Percentiles rank a stretch among this genome's conserved stretches.
Evolutionary conservation across 257 asterid species (phyloP).

Genomic region (Gentiana dahurica): DNA sequence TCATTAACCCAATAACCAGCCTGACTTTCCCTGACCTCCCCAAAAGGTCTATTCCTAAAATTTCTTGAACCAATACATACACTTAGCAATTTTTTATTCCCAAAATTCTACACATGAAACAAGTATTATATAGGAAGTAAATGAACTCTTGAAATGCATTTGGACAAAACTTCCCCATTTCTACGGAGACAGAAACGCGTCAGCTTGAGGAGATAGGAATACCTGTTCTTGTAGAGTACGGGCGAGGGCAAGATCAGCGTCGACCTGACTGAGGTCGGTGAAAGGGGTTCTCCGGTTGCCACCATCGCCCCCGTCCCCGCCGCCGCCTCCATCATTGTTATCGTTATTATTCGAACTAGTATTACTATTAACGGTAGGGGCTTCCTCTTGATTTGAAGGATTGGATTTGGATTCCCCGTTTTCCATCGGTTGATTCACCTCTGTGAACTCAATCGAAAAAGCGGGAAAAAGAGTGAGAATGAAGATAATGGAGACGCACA

Average conservation of each 20-base stretch:
- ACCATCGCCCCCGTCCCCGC: constrained; percentile 25
- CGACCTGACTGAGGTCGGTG: constrained; percentile 83
- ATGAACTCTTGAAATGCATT: too few relatives aligned
- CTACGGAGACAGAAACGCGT: background rate
- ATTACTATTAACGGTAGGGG: constrained; percentile 10
- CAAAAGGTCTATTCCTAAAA: too few relatives aligned
- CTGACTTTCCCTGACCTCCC: too few relatives aligned
- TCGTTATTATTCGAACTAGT: background rate
- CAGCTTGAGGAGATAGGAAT: background rate
- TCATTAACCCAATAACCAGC: too few relatives aligned
- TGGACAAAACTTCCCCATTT: background rate
- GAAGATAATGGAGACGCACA: constrained; percentile 11
- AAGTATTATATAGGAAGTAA: too few relatives aligned
- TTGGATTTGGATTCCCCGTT: constrained; percentile 9
- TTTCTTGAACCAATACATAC: background rate
- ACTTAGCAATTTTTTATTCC: background rate
- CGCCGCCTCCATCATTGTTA: constrained; percentile 2
- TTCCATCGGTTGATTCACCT: constrained; percentile 11
- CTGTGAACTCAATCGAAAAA: background rate
- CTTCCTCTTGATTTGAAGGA: constrained; percentile 8
- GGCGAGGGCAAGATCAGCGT: constrained; percentile 94
- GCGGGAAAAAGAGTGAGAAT: background rate
- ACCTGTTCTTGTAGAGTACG: constrained; percentile 96
- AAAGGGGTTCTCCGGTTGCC: constrained; percentile 54
- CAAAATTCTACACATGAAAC: background rate